phyloP scores from a whole-genome alignment of 371 early-diverging fungal species.

The Mucor racemosus region DNA sequence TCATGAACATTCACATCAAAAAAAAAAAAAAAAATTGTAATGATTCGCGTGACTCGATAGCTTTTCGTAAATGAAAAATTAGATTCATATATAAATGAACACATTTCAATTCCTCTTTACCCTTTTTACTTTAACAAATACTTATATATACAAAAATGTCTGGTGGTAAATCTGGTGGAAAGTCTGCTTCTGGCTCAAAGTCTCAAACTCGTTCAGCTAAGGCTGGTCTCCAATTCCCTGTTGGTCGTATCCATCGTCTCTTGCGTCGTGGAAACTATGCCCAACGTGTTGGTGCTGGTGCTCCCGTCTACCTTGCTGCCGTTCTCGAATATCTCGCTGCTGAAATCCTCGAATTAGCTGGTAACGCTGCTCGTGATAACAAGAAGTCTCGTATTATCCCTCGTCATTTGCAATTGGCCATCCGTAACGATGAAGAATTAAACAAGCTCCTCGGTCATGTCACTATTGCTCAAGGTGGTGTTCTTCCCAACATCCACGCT shows the following conservation, averaged over 20 bases:
- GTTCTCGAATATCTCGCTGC: constrained; percentile 96
- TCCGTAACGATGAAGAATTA: constrained; percentile 96
- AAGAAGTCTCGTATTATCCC: constrained; percentile 95
- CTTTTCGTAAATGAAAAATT: too few species aligned
- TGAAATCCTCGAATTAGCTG: constrained; percentile 96
- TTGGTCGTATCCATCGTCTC: constrained; percentile 96
- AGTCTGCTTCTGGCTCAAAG: constrained; percentile 59
- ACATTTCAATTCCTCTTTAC: too few species aligned
- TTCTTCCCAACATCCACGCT: constrained; percentile 86
- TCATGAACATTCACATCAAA: too few species aligned
- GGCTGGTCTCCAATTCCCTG: constrained; percentile 94
- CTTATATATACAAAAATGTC: constrained; percentile 39
- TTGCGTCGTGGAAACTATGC: constrained; percentile 96
- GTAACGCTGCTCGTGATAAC: constrained; percentile 96
- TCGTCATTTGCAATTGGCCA: constrained; percentile 90
- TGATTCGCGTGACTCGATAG: too few species aligned
- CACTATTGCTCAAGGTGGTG: constrained; percentile 89
- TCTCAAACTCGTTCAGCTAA: constrained; percentile 76
- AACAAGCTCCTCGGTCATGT: constrained; percentile 93
- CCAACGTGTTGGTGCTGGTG: constrained; percentile 93
- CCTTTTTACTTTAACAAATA: too few species aligned
- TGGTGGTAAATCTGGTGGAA: constrained; percentile 60
- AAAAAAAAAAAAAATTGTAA: too few species aligned
- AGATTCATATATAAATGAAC: too few species aligned
- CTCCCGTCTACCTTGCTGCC: constrained; percentile 95